Base-by-base conservation (phyloP, 257 asterid genomes). In the Sherardia arvensis region DNA sequence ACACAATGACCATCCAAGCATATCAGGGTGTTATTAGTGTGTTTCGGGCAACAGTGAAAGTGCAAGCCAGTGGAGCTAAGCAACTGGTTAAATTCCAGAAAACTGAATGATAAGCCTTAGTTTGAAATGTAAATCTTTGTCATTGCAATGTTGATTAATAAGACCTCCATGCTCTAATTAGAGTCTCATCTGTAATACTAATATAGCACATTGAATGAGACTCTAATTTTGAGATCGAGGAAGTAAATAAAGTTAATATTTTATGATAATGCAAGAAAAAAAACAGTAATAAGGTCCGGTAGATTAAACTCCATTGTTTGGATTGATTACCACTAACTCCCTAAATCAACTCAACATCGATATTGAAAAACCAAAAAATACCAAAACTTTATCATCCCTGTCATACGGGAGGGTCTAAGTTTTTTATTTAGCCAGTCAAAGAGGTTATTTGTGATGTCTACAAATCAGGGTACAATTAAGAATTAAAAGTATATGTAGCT, bases 81-180 rank as follows among this genome's bases (percentile, higher is more conserved):
- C 58, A 21, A 53, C 58, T 53, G 28, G 28, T 53, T 53, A 3
- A 7, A 28, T 53, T 53, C 15, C 14, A 7, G 28, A 53, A 20
- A 20, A 21, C 2, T 8, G 58, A 53, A 20, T 20, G 28, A 0
- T 20, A 3, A 48, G 22, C 25, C 56, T 21, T 18, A 20, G 58
- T 21, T 8, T 20, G 58, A 60, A 53, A 73, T 15, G 84, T 87
- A 56, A 79, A 65, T 12, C 64, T 80, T 49, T 90, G 82, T 14
- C 4, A 62, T 49, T 62, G 80, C 3, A 80, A 75, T n/a, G 56
- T 81, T 72, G 69, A 69, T 78, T 70, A 88, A 64, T 17, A 80
- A 72, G 14, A 43, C 51, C 34, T 30, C 34, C 6, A 6, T 30
- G 4, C 34, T 6, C 3, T 30, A 30, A 30, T 2, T 30, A 30